Percentiles rank a stretch among this genome's conserved stretches.
Conservation (phyloP, 768 basidiomycete species). For the Rhodotorula graminis region DNA sequence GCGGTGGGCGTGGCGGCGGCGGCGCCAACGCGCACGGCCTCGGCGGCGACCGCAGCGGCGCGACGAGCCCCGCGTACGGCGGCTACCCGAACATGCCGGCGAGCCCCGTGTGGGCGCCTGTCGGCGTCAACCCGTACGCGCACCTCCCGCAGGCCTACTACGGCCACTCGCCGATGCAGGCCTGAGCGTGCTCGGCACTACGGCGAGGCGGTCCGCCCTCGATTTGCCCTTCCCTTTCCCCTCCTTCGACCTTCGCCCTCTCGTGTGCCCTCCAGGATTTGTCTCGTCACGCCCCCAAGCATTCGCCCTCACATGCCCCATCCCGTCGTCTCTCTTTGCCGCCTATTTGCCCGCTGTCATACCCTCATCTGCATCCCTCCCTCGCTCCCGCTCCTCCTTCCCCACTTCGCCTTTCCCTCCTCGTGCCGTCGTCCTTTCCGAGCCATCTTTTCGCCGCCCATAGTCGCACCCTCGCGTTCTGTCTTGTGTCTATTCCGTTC, state of each 20-base stretch:
- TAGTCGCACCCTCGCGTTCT: too few species aligned
- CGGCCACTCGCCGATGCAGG: conserved; percentile 5
- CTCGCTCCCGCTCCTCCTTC: not conserved
- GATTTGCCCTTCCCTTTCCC: too few species aligned
- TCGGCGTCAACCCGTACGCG: not conserved
- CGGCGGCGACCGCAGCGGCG: conserved; percentile 3
- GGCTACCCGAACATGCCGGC: not conserved
- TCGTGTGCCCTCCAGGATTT: too few species aligned
- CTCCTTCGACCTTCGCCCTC: not conserved
- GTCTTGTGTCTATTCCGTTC: too few species aligned
- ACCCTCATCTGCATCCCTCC: not conserved
- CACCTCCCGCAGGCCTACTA: not conserved
- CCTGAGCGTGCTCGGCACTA: not conserved
- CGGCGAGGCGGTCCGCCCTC: too few species aligned
- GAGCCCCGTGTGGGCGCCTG: not conserved
- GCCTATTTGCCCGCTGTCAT: not conserved
- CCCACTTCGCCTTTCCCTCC: not conserved
- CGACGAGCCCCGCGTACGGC: not conserved
- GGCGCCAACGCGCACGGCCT: not conserved
- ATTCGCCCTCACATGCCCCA: not conserved
- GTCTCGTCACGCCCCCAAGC: too few species aligned
- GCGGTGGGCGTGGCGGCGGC: conserved; percentile 2
- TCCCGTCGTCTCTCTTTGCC: not conserved
- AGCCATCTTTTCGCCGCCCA: too few species aligned
- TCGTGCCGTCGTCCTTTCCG: too few species aligned